Evolutionary conservation across 257 asterid genomes (phyloP).

Genomic region (Fraxinus anomala): DNA sequence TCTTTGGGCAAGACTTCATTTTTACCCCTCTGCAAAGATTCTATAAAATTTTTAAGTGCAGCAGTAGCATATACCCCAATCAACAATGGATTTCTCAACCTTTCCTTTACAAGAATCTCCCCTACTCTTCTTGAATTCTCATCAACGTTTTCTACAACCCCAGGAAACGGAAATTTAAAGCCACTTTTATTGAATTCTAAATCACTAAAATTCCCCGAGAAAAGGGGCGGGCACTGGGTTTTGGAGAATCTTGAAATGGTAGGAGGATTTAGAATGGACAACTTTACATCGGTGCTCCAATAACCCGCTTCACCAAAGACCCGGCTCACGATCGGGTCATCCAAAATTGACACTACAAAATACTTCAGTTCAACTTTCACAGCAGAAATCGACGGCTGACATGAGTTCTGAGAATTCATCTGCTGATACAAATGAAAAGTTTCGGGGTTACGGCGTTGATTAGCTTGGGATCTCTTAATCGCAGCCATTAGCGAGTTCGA

Average conservation of each 20-base stretch:
- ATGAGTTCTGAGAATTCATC: conserved; percentile 35
- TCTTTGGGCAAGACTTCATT: conserved; percentile 53
- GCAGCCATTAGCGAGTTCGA: conserved; percentile 97
- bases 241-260: conserved; percentile 47
- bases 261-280: conserved; percentile 73
- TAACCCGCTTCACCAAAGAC: conserved; percentile 93
- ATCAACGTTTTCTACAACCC: conserved; percentile 42
- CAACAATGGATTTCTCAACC: conserved; percentile 64
- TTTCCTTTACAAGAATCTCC: conserved; percentile 48
- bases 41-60: conserved; percentile 52
- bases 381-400: conserved; percentile 49
- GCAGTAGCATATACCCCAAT: conserved; percentile 68
- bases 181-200: conserved; percentile 46
- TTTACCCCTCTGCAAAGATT: conserved; percentile 51
- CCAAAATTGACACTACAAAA: conserved; percentile 74
- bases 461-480: conserved; percentile 89
- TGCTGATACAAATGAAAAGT: conserved; percentile 86
- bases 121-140: conserved; percentile 67
- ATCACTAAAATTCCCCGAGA: conserved; percentile 48
- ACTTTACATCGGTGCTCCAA: conserved; percentile 72
- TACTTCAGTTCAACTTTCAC: conserved; percentile 85
- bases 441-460: conserved; percentile 93
- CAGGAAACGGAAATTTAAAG: conserved; percentile 57
- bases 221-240: conserved; percentile 56
- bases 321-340: conserved; percentile 91